These are phyloP conservation scores for Trichomonas vaginalis DNA, from an alignment of 208 protist genomes.

Conservation along the genomic window DNA sequence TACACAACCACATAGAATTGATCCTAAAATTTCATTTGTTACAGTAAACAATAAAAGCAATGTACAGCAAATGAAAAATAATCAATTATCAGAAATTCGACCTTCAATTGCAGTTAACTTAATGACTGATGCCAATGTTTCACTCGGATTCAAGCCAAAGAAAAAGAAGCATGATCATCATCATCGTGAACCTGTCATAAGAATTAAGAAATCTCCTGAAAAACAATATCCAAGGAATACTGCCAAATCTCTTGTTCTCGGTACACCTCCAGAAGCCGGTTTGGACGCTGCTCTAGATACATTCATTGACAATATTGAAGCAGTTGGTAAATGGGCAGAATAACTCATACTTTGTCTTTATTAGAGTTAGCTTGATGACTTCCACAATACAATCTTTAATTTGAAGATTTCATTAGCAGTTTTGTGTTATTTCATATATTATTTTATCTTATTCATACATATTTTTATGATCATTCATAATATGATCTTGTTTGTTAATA, in stretches of 20 bases:
- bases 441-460: too few relatives aligned
- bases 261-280: neutral
- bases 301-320: neutral
- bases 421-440: too few relatives aligned
- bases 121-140: neutral
- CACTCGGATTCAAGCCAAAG: neutral
- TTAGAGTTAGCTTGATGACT: too few relatives aligned
- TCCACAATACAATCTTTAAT: too few relatives aligned
- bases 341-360: too few relatives aligned
- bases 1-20: neutral
- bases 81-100: neutral
- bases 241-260: neutral
- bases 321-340: neutral
- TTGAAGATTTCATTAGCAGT: too few relatives aligned
- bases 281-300: neutral
- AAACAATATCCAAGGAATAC: neutral
- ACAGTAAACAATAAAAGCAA: neutral
- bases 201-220: neutral
- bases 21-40: neutral
- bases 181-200: neutral
- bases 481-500: too few relatives aligned
- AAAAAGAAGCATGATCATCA: neutral
- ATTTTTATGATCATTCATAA: too few relatives aligned
- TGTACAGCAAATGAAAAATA: neutral
- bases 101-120: neutral